Base-by-base conservation (phyloP, 2,329 filamentous ascomycete species). In the Colletotrichum brevisporum region DNA sequence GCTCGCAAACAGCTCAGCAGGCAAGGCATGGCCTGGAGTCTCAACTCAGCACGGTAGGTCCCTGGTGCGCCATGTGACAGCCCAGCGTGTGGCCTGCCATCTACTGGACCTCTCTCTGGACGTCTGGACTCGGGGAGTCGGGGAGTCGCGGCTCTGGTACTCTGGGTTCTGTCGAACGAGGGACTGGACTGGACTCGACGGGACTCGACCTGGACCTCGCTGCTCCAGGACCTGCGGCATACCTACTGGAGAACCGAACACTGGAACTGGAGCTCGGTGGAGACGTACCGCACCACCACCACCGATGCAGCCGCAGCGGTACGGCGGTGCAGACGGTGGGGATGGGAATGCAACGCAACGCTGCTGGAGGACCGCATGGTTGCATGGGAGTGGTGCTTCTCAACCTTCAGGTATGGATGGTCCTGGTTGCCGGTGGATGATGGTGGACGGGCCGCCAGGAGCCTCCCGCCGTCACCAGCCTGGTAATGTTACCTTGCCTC, bases 391-490 rank as follows among this genome's bases (percentile, higher is more conserved):
- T 43, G 45, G 45, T 10, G 13, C 41, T 43, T 43, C 31, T 36
- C 31, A 36, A 36, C 31, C 31, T 36, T 36, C 31, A 36, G 31
- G 31, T 36, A 36, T 36, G 31, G 31, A n/a, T 45, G 43, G 10
- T n/a, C n/a, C 43, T 45, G 43, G 43, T 15, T 45, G 43, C 43
- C n/a, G 43, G 45, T 41, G 48, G 48, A 24, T 41, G 48, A 31
- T 53, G 18, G 36, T 59, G 43, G 60, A 68, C 58, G 65, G 60
- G 60, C 65, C 51, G 54, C 65, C 60, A 58, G 65, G 65, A 65
- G 65, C 61, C 61, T 68, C 65, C 65, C 61, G 66, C 61, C 54
- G 54, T 68, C 66, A 65, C n/a, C 61, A 45, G 63, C 53, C 48
- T 68, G 41, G 41, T n/a, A 59, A 68, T 68, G 63, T 61, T 55